Evolutionary conservation across 2,329 filamentous ascomycete genomes (phyloP).

Genomic region (Elsinoe fawcettii): DNA sequence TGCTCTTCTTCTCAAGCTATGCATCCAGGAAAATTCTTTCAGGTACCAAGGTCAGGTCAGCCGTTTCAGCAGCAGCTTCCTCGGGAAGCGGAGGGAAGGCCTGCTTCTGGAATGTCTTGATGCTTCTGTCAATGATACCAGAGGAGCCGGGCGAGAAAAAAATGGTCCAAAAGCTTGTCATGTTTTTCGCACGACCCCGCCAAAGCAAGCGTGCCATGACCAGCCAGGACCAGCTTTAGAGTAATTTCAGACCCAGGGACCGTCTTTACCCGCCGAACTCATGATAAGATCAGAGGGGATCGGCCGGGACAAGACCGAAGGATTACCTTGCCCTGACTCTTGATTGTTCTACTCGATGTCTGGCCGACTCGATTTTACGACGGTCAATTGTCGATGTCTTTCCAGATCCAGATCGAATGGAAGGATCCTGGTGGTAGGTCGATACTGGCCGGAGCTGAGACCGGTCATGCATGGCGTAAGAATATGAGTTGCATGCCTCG

Average conservation of each 20-base stretch:
- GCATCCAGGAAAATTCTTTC: slow-evolving; percentile 3
- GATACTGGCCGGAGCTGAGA: background rate
- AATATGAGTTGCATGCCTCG: background rate
- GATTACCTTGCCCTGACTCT: background rate
- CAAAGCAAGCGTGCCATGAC: background rate
- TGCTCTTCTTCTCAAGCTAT: background rate
- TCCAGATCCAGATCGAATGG: background rate
- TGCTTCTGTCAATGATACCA: slow-evolving; percentile 5
- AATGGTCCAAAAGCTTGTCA: background rate
- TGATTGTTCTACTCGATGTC: background rate
- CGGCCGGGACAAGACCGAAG: slow-evolving; percentile 3
- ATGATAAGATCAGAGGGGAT: background rate
- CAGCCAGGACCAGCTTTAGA: too few relatives aligned
- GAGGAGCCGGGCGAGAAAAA: background rate
- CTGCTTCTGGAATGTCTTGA: slow-evolving; percentile 3
- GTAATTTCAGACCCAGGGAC: background rate
- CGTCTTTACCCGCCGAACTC: background rate
- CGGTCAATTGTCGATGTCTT: background rate
- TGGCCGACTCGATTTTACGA: background rate
- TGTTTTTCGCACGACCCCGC: background rate
- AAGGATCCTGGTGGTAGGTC: background rate
- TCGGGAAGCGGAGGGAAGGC: background rate
- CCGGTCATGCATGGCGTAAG: background rate
- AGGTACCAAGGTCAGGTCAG: slow-evolving; percentile 6
- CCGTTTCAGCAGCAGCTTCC: slow-evolving; percentile 6